Evolutionary conservation across 176 grass and related monocot genomes (phyloP).

Genomic region (Neostapfia colusana): DNA sequence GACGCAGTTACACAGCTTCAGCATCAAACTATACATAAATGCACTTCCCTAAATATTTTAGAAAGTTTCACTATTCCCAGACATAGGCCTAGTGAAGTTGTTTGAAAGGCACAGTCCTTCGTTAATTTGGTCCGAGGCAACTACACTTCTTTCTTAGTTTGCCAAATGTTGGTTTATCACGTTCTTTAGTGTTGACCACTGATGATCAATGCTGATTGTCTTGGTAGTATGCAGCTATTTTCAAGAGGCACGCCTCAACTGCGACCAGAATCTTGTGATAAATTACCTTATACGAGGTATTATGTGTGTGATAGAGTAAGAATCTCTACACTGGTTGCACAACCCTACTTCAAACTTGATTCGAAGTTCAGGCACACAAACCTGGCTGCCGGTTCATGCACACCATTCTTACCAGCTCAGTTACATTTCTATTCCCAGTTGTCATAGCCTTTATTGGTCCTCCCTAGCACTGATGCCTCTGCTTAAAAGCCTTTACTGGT

Average conservation of each 20-base stretch:
- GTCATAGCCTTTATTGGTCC: too few relatives aligned
- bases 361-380: not conserved
- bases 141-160: not conserved
- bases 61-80: not conserved
- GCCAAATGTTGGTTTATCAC: not conserved
- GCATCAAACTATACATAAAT: slow-evolving; percentile 6
- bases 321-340: not conserved
- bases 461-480: not conserved
- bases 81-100: not conserved
- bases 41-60: not conserved
- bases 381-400: not conserved
- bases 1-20: not conserved
- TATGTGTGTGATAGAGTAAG: not conserved
- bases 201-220: not conserved
- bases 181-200: not conserved
- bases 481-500: too few relatives aligned
- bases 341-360: not conserved
- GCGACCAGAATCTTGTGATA: not conserved
- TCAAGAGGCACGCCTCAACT: not conserved
- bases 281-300: not conserved
- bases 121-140: not conserved
- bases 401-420: not conserved
- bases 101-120: not conserved
- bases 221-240: not conserved
- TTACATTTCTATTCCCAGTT: not conserved